These are phyloP conservation scores for Fusarium avenaceum DNA, from an alignment of 2,329 filamentous ascomycete genomes.

Conservation along the genomic window DNA sequence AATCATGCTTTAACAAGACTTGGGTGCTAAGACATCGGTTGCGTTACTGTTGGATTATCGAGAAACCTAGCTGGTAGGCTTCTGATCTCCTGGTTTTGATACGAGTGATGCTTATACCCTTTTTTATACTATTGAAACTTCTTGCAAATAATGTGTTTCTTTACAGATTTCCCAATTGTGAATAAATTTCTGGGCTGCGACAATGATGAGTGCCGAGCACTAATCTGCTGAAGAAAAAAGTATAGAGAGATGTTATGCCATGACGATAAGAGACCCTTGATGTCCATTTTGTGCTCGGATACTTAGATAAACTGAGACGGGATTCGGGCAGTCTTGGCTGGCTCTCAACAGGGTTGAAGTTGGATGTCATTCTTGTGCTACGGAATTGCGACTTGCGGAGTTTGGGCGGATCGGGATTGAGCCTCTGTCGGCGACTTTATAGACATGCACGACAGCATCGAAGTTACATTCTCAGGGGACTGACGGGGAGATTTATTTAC, in stretches of 20 bases:
- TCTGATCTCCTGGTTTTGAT: not conserved
- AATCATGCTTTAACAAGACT: not conserved
- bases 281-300: not conserved
- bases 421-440: constrained; percentile 9
- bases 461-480: not conserved
- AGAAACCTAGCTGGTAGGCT: not conserved
- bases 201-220: too few species aligned
- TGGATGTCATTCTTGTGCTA: not conserved
- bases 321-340: not conserved
- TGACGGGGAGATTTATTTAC: not conserved
- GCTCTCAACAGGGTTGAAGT: not conserved
- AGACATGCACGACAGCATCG: not conserved
- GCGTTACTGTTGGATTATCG: not conserved
- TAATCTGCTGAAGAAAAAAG: too few species aligned
- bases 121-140: not conserved
- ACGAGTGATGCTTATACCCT: not conserved
- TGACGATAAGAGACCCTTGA: not conserved
- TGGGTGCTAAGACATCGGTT: not conserved
- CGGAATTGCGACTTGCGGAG: not conserved
- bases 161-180: not conserved
- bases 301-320: not conserved
- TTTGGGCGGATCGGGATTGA: constrained; percentile 11
- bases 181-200: too few species aligned
- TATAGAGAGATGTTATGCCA: not conserved
- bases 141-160: not conserved